Evolutionary conservation across 352 stramenopile species (phyloP).

Genomic region (Phytophthora chlamydospora): DNA sequence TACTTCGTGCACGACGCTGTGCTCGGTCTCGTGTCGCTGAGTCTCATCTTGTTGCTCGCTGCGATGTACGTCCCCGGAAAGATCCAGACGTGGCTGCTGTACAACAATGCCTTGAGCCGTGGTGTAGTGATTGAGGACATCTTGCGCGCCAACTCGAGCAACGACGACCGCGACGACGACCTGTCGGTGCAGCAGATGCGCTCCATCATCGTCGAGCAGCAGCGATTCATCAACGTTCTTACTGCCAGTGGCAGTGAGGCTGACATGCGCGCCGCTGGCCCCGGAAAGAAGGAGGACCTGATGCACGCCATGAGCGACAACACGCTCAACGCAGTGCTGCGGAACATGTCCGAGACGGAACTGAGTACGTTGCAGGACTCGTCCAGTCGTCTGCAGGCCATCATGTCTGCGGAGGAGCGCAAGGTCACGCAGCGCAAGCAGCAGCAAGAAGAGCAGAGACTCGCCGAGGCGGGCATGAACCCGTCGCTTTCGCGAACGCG

Average conservation of each 20-base stretch:
- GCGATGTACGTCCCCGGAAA: conserved; percentile 91
- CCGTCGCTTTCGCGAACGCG: conserved; percentile 57
- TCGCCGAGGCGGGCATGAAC: conserved; percentile 33
- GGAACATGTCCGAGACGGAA: conserved; percentile 78
- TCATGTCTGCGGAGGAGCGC: conserved; percentile 61
- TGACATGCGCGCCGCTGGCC: conserved; percentile 39
- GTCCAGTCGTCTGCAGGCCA: conserved; percentile 63
- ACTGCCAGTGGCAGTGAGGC: conserved; percentile 64
- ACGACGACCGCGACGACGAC: conserved; percentile 74
- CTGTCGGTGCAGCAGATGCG: conserved; percentile 78
- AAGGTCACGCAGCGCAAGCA: conserved; percentile 38
- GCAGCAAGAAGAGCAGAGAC: conserved; percentile 37
- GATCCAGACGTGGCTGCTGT: conserved; percentile 97
- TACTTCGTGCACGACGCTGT: conserved; percentile 96
- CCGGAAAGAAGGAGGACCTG: conserved; percentile 52
- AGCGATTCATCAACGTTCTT: conserved; percentile 74
- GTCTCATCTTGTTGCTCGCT: conserved; percentile 91
- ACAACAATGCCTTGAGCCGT: conserved; percentile 96
- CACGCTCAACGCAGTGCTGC: conserved; percentile 56
- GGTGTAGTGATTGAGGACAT: conserved; percentile 98
- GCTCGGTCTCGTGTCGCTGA: conserved; percentile 93
- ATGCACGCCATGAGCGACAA: conserved; percentile 77
- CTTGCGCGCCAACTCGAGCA: conserved; percentile 76
- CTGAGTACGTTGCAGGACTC: conserved; percentile 66
- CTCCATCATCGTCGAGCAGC: conserved; percentile 79